These are phyloP conservation scores for Trypanosoma congolense DNA, from an alignment of 208 protist species.

Conservation along the genomic window DNA sequence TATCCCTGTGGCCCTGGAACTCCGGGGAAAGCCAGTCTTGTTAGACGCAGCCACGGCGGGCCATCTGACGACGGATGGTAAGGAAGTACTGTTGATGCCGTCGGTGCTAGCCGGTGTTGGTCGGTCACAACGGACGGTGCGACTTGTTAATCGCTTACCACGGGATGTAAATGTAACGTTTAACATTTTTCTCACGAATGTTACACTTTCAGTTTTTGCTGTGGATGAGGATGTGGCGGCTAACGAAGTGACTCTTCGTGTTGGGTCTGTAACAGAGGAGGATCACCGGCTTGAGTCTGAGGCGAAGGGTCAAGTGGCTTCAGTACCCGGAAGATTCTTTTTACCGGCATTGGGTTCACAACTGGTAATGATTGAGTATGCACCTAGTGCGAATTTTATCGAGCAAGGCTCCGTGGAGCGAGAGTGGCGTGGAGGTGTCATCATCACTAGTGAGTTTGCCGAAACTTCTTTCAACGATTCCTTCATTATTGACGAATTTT, in stretches of 20 bases:
- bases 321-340: conserved; percentile 49
- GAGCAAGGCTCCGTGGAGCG: conserved; percentile 29
- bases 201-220: conserved; percentile 63
- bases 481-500: conserved; percentile 89
- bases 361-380: conserved; percentile 78
- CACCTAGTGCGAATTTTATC: conserved; percentile 40
- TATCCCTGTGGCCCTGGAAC: conserved; percentile 52
- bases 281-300: conserved; percentile 28
- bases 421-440: conserved; percentile 75
- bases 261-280: conserved; percentile 40
- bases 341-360: conserved; percentile 55
- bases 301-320: conserved; percentile 44
- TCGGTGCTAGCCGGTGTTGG: conserved; percentile 75
- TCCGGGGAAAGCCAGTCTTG: conserved; percentile 74
- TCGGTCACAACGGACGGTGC: conserved; percentile 57
- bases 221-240: conserved; percentile 64
- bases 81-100: conserved; percentile 81
- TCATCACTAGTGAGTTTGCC: conserved; percentile 67
- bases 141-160: conserved; percentile 80
- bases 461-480: conserved; percentile 76
- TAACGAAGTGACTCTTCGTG: conserved; percentile 46
- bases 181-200: conserved; percentile 49
- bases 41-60: conserved; percentile 78
- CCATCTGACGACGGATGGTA: conserved; percentile 39
- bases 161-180: conserved; percentile 79